Evolutionary conservation across 2,329 filamentous ascomycete genomes (phyloP), one percentile per base, ranked within the genome.

Genomic region (Diplodia mutila): DNA sequence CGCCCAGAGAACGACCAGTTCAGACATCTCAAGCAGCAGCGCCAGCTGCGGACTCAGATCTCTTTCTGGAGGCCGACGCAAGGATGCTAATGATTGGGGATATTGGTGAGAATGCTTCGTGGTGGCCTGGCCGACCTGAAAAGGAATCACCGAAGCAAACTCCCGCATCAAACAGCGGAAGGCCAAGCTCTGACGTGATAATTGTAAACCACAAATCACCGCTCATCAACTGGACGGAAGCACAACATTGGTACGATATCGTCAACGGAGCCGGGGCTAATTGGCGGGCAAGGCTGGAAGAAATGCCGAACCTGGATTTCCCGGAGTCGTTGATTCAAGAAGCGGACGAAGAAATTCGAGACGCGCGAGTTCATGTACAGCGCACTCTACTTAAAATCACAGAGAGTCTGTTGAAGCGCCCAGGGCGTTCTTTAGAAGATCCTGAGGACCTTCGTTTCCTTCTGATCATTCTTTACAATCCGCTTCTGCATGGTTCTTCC

Each of bases 391-490:
- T 97, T 27, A 96, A 94, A 77, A 89, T 89, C 11, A 91, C 88
- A 0, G 94, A 97, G 76, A 89, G 86, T 72, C 79, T 97, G 8
- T 82, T 97, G 23, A 96, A 94, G 77, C 86, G 93, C 21, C 93
- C 94, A 0, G 89, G 91, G 1, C 86, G 89, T 37, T 86, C 87
- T 6, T 77, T 97, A 61, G 85, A 83, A 57, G 86, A 87, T 29
- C 87, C 91, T 0, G 86, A 89, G 69, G 89, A 96, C 72, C 82
- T 91, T 48, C 86, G 93, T 6, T 95, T 94, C 76, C 81, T 97
- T 21, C 82, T 97, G 18, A 88, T 97, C 37, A 81, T 96, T 27
- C 78, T 95, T 46, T 87, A 88, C 21, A 97, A 97, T 75, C 94
- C 94, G 5, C 82, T 94, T 3, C 78, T 97, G 9, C 86, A 90